Percentiles rank a stretch among this genome's conserved stretches.
These are phyloP conservation scores for Trypanosoma mega DNA, from an alignment of 208 protist genomes.

Conservation along the genomic window DNA sequence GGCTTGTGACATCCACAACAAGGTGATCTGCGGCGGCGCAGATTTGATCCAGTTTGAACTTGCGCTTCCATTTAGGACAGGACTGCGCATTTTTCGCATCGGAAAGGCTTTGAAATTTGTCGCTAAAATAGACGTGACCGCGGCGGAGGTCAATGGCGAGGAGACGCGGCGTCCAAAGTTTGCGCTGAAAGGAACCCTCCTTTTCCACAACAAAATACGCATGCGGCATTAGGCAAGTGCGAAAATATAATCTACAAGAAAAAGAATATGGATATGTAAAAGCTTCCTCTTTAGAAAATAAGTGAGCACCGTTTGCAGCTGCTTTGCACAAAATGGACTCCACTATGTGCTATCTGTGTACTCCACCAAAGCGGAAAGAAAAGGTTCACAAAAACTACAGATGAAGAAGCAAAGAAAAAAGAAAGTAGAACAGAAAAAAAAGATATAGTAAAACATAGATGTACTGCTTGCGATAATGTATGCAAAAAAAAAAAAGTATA, in stretches of 20 bases:
- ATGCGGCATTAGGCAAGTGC: background rate
- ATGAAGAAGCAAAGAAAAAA: conserved; percentile 16
- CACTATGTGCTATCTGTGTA: no score
- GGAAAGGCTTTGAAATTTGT: conserved; percentile 25
- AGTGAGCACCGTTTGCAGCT: no score
- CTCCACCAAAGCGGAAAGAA: no score
- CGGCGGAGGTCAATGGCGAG: conserved; percentile 49
- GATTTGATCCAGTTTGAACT: conserved; percentile 43
- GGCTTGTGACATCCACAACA: conserved; percentile 29
- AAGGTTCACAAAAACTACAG: no score
- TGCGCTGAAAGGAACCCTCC: background rate
- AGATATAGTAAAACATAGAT: background rate
- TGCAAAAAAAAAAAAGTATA: no score
- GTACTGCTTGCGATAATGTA: background rate
- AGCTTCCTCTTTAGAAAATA: no score
- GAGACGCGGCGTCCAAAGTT: conserved; percentile 40
- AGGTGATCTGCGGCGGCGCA: conserved; percentile 41
- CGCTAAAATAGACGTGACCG: conserved; percentile 53
- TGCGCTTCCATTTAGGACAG: conserved; percentile 32
- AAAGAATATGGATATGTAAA: no score
- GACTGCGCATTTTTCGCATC: conserved; percentile 16
- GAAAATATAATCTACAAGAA: no score
- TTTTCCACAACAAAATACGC: background rate
- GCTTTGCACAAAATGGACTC: no score
- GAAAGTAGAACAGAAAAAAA: conserved; percentile 6